phyloP scores from a whole-genome alignment of 176 grass and related monocot genomes.

The Hordeum vulgare region DNA sequence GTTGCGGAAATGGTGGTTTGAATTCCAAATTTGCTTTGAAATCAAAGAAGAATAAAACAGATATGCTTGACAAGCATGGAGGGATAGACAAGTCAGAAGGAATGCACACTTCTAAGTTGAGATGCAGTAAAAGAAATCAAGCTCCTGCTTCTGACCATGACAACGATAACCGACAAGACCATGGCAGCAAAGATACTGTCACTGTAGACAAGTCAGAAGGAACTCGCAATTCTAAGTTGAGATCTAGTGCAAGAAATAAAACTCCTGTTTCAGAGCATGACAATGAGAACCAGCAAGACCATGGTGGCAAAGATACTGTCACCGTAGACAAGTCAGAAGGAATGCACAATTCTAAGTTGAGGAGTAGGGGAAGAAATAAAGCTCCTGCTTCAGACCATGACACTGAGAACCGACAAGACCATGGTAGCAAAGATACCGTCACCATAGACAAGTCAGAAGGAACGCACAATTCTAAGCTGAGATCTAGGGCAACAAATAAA shows the following conservation, averaged over 20 bases:
- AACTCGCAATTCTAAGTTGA: constrained; percentile 9
- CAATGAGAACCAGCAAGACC: background rate
- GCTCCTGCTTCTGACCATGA: background rate
- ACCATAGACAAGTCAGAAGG: constrained; percentile 17
- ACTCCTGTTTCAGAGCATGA: background rate
- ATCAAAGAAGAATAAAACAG: background rate
- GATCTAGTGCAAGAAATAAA: constrained; percentile 36
- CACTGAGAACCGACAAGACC: constrained; percentile 54
- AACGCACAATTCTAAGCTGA: constrained; percentile 9
- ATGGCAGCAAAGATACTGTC: background rate
- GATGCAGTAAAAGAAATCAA: constrained; percentile 36
- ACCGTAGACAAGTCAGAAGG: constrained; percentile 15
- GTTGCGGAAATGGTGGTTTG: background rate
- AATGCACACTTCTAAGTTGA: constrained; percentile 7
- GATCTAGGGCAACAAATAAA: constrained; percentile 37
- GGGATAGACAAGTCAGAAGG: constrained; percentile 21
- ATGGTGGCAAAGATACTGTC: background rate
- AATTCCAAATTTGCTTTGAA: constrained; percentile 13
- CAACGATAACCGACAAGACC: background rate
- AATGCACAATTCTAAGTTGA: constrained; percentile 10
- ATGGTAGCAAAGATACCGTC: background rate
- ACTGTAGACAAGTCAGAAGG: constrained; percentile 15
- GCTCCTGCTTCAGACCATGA: constrained; percentile 31
- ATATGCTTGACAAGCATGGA: background rate
- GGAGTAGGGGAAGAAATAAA: constrained; percentile 37